phyloP scores from a whole-genome alignment of 441 rosid genomes.

The Populus hybrid region DNA sequence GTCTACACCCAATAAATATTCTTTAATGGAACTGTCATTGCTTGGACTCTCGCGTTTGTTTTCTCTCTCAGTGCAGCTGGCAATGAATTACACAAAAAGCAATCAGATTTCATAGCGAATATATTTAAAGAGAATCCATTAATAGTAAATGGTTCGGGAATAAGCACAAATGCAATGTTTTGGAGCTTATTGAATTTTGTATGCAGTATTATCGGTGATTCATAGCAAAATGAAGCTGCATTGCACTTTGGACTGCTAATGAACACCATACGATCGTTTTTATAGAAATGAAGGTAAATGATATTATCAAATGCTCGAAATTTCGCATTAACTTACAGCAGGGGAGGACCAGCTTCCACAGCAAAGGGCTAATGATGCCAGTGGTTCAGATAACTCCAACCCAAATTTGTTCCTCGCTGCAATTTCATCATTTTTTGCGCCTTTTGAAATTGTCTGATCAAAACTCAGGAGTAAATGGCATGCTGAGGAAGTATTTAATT shows the following conservation, averaged over 20 bases:
- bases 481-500: slow-evolving; percentile 5
- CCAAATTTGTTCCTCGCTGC: slow-evolving; percentile 58
- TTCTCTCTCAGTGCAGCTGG: slow-evolving; percentile 18
- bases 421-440: slow-evolving; percentile 54
- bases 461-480: slow-evolving; percentile 13
- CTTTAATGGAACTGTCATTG: slow-evolving; percentile 8
- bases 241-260: neutral
- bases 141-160: neutral
- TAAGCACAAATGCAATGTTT: neutral
- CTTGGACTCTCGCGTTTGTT: neutral
- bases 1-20: slow-evolving; percentile 18
- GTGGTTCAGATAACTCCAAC: slow-evolving; percentile 75
- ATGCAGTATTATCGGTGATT: neutral
- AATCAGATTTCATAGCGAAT: no score
- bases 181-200: neutral
- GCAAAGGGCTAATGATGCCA: slow-evolving; percentile 76
- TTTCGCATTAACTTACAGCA: slow-evolving; percentile 59
- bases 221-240: neutral
- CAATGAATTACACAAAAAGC: neutral
- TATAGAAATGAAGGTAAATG: neutral
- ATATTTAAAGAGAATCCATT: neutral
- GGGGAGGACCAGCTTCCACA: slow-evolving; percentile 99
- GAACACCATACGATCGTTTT: no score
- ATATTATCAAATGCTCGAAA: neutral
- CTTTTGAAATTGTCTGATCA: slow-evolving; percentile 42